These are phyloP conservation scores for Mycothermus thermophilus DNA, from an alignment of 495 filamentous ascomycete species.

Conservation along the genomic window DNA sequence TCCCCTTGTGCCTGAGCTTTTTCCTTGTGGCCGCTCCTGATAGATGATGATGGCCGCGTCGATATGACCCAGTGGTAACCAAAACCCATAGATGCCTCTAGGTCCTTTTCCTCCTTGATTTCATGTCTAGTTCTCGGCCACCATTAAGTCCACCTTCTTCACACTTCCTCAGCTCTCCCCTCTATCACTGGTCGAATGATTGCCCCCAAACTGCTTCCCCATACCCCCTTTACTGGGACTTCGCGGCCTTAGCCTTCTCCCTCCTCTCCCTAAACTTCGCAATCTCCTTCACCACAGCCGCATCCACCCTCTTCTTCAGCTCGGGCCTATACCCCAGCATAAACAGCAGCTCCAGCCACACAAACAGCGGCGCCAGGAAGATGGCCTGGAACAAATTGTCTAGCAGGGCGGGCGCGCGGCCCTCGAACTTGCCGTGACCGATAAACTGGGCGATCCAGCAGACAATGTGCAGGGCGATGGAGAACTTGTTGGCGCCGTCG, in stretches of 20 bases:
- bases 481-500: conserved; percentile 52
- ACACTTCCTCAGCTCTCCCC: neutral
- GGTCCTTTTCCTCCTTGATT: too few relatives aligned
- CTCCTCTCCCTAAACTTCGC: conserved; percentile 40
- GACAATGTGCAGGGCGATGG: conserved; percentile 50
- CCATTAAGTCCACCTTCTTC: neutral
- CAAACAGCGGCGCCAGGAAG: conserved; percentile 93
- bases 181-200: too few relatives aligned
- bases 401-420: conserved; percentile 71
- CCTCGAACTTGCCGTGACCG: conserved; percentile 82
- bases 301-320: conserved; percentile 63
- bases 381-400: conserved; percentile 86
- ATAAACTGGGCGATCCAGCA: conserved; percentile 82
- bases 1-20: too few relatives aligned
- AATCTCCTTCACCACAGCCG: conserved; percentile 56
- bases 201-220: too few relatives aligned
- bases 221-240: conserved; percentile 3
- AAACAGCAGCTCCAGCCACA: conserved; percentile 93
- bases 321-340: conserved; percentile 80
- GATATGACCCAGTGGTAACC: too few relatives aligned
- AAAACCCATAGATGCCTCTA: too few relatives aligned
- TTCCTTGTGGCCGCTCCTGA: too few relatives aligned
- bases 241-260: conserved; percentile 12
- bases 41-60: too few relatives aligned
- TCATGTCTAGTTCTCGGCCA: too few relatives aligned